Base-by-base conservation (phyloP, 1,284 basidiomycete genomes). In the Anthracocystis panici-leucophaei region DNA sequence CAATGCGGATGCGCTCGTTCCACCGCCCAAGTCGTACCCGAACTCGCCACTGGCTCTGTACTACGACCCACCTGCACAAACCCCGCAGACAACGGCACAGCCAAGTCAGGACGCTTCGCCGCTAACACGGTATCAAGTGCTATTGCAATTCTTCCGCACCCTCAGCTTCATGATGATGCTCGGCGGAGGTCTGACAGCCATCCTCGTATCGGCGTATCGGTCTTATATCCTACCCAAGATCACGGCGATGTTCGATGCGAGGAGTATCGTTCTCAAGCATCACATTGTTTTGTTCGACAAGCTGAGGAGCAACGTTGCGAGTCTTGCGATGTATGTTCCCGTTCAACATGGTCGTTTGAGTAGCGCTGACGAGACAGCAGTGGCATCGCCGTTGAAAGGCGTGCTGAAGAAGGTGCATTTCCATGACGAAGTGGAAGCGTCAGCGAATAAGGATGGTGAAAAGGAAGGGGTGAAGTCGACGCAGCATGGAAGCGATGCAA, bases 11-110 rank as follows among this genome's bases (percentile, higher is more conserved):
- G 14, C 56, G 6, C 42, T 64, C 25, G 60, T 52, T 0, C 59
- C 65, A 5, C 80, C 80, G 11, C 63, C 73, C 2, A 65, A 65
- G 25, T 75, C 78, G 9, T 84, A 84, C 35, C 82, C 82, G 2
- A 74, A 65, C 53, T 79, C 77, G n/a, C 82, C 82, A 2, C 62
- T 83, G 2, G 80, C 80, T 1, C 69, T 83, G 21, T 83, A 84
- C 75, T 73, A 77, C 57, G 69, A 69, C 48, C 58, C 73, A 10
- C 63, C 73, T 4, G 11, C 25, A 11, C 35, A 25, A 12, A 1
- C 44, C 5, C 27, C 40, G 1, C 56, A 49, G 10, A 25, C 44
- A 14, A n/a, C 52, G 23, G 23, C 10, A 12, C 44, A 42, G 27
- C 25, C 48, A 25, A 16, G 16, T 33, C 50, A 57, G 23, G 27